phyloP scores from a whole-genome alignment of 139 green algal genomes.

The Micractinium sp. region DNA sequence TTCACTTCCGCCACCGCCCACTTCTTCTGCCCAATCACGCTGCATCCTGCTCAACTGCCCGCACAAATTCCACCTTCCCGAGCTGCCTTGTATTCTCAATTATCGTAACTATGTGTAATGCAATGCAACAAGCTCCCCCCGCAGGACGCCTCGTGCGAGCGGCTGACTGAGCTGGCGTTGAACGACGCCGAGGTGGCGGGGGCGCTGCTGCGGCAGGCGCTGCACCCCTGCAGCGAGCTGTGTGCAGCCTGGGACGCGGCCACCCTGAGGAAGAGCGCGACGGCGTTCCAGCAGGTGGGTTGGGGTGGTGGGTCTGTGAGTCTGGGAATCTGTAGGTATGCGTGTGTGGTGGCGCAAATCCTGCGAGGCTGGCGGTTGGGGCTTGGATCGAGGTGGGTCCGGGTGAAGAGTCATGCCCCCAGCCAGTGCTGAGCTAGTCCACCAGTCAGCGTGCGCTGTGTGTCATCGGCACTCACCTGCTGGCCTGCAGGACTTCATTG shows the following conservation, averaged over 20 bases:
- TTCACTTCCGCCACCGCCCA: too few species aligned
- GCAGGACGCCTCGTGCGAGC: conserved; percentile 79
- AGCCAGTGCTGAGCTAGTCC: too few species aligned
- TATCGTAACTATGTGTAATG: not conserved
- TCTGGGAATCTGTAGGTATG: not conserved
- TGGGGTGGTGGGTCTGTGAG: not conserved
- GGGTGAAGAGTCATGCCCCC: too few species aligned
- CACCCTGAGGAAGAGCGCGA: not conserved
- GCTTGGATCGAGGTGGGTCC: too few species aligned
- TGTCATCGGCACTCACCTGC: too few species aligned
- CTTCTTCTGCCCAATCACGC: not conserved
- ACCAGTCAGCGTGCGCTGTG: too few species aligned
- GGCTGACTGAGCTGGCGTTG: conserved; percentile 70
- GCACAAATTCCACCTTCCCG: not conserved
- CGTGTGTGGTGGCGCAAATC: not conserved
- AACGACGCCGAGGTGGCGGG: conserved; percentile 54
- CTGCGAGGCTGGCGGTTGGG: too few species aligned
- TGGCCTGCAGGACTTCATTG: too few species aligned
- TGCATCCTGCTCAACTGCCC: not conserved
- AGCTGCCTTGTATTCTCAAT: not conserved
- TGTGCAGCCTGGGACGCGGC: not conserved
- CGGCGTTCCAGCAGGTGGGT: conserved; percentile 62
- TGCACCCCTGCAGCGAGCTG: conserved; percentile 35
- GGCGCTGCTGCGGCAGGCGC: conserved; percentile 51
- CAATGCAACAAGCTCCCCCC: not conserved